These are phyloP conservation scores for Penicillium bovifimosum DNA, from an alignment of 495 filamentous ascomycete genomes.

Conservation along the genomic window DNA sequence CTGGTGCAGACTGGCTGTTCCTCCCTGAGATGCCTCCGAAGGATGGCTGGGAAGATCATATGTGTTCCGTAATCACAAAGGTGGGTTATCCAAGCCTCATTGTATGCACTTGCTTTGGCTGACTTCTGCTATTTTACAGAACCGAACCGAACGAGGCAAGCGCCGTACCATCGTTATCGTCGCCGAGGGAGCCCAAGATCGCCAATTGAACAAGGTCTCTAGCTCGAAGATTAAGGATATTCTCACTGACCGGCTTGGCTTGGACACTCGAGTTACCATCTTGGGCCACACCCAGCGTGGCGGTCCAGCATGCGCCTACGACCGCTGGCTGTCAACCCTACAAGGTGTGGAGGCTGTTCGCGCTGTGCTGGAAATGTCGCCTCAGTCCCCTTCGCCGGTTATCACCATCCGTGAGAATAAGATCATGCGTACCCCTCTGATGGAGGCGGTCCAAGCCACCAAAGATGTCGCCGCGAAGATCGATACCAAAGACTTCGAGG, in stretches of 20 bases:
- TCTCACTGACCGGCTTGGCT: conserved; percentile 67
- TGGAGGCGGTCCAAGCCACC: conserved; percentile 82
- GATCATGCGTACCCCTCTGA: conserved; percentile 79
- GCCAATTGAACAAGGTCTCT: conserved; percentile 76
- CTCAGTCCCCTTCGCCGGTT: conserved; percentile 85
- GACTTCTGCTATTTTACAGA: conserved; percentile 41
- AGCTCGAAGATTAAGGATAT: conserved; percentile 78
- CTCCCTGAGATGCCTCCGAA: conserved; percentile 91
- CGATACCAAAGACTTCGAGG: conserved; percentile 70
- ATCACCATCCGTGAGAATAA: conserved; percentile 98
- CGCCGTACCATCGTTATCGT: conserved; percentile 97
- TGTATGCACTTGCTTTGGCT: not conserved
- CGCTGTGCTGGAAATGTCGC: conserved; percentile 87
- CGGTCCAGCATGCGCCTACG: conserved; percentile 86
- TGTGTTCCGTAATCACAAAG: conserved; percentile 75
- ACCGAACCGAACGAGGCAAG: conserved; percentile 79
- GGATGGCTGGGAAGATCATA: conserved; percentile 82
- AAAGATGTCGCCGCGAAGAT: conserved; percentile 79
- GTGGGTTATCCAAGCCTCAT: conserved; percentile 40
- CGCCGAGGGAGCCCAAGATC: conserved; percentile 89
- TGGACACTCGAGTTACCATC: conserved; percentile 93
- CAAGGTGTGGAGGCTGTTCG: conserved; percentile 96
- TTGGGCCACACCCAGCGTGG: conserved; percentile 95
- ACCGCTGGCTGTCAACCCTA: conserved; percentile 85
- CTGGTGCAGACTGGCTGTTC: conserved; percentile 94